Evolutionary conservation across 164 flowering plant genomes (phyloP).

Genomic region (Tinospora cordifolia): DNA sequence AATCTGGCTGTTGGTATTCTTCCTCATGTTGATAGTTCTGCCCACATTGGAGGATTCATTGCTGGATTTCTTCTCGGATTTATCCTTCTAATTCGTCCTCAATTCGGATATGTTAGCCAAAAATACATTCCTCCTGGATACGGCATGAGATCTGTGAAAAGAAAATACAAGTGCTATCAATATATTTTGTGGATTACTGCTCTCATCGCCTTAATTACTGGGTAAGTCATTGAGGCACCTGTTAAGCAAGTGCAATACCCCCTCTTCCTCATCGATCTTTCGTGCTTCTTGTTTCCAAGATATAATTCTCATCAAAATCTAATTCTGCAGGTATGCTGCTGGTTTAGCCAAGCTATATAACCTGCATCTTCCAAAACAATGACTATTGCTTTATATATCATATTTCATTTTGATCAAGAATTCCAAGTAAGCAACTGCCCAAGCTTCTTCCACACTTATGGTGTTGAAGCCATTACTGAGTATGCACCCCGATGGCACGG

Average conservation of each 20-base stretch:
- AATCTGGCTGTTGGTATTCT: constrained; percentile 50
- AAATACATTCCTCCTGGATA: constrained; percentile 47
- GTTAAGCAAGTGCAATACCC: not conserved
- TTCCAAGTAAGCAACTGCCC: no score
- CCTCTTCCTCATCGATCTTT: not conserved
- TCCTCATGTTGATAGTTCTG: constrained; percentile 50
- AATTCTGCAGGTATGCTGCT: constrained; percentile 15
- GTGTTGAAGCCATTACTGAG: no score
- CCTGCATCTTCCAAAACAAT: not conserved
- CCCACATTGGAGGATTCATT: constrained; percentile 59
- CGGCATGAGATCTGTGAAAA: constrained; percentile 26
- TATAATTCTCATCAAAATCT: not conserved
- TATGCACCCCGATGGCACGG: no score
- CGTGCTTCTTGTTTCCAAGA: not conserved
- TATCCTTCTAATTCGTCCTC: constrained; percentile 57
- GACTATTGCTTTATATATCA: no score
- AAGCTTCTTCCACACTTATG: no score
- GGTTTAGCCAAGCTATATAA: constrained; percentile 16
- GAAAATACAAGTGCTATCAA: constrained; percentile 53
- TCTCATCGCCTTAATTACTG: constrained; percentile 20
- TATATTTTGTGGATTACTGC: constrained; percentile 35
- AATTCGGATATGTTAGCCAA: constrained; percentile 47
- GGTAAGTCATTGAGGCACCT: constrained; percentile 21
- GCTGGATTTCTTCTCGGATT: constrained; percentile 65
- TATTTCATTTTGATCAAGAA: no score